These are phyloP conservation scores for Arabidopsis suecica DNA, from an alignment of 345 rosid species.

Conservation along the genomic window DNA sequence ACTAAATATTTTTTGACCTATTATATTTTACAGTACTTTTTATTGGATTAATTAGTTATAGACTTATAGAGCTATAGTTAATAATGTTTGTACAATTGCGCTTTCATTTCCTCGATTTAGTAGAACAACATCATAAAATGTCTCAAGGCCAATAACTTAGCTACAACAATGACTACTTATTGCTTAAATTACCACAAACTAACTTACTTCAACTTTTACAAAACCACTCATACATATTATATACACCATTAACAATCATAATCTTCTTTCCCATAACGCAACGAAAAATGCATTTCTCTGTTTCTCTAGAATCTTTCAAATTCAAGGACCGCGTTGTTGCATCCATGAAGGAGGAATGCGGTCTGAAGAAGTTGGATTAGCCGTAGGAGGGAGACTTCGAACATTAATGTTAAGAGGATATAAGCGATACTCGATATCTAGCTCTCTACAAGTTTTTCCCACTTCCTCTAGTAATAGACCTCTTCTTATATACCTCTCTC, in stretches of 20 bases:
- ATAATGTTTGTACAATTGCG: background rate
- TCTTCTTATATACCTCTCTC: slow-evolving; percentile 69
- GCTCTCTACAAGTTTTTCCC: slow-evolving; percentile 68
- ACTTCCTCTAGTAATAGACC: slow-evolving; percentile 69
- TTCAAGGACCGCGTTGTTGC: slow-evolving; percentile 33
- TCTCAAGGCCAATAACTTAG: slow-evolving; percentile 9
- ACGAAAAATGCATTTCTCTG: background rate
- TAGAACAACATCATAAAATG: background rate
- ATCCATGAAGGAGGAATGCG: slow-evolving; percentile 56
- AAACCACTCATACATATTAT: slow-evolving; percentile 19
- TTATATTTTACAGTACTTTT: too few species aligned
- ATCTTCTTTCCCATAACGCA: background rate
- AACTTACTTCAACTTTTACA: slow-evolving; percentile 5
- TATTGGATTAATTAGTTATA: too few species aligned
- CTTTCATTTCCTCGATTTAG: slow-evolving; percentile 6
- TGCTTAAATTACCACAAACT: slow-evolving; percentile 13
- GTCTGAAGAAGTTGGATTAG: slow-evolving; percentile 39
- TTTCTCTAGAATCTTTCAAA: background rate
- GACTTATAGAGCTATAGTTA: too few species aligned
- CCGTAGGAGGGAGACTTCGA: slow-evolving; percentile 54
- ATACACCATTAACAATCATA: slow-evolving; percentile 20
- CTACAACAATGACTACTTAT: slow-evolving; percentile 4
- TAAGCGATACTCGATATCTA: slow-evolving; percentile 81
- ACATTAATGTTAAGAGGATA: slow-evolving; percentile 65
- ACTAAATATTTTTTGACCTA: too few species aligned